Percentiles rank a stretch among this genome's conserved stretches.
Evolutionary conservation across 78 protist species (phyloP).

Genomic region (Dictyostelium intermedium): DNA sequence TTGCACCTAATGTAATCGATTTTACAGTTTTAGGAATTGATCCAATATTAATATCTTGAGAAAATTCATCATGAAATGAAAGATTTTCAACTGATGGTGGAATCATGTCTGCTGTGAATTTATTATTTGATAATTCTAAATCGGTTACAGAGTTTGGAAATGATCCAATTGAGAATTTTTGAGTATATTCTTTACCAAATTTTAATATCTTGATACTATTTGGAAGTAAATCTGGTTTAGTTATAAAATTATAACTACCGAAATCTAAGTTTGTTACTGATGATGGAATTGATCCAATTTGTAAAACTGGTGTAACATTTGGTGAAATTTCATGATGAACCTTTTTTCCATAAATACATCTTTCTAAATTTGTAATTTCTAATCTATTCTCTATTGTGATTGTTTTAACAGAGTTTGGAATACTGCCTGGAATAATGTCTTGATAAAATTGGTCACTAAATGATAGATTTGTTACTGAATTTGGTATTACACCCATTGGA

Average conservation of each 20-base stretch:
- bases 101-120: background rate
- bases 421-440: background rate
- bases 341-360: background rate
- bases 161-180: background rate
- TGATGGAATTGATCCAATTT: background rate
- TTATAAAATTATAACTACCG: background rate
- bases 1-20: background rate
- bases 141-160: background rate
- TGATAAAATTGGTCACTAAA: background rate
- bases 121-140: background rate
- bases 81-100: background rate
- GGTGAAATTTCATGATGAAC: background rate
- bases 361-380: background rate
- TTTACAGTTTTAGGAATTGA: background rate
- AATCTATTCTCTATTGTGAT: background rate
- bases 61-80: background rate
- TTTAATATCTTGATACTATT: background rate
- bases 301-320: background rate
- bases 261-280: background rate
- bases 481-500: background rate
- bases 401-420: background rate
- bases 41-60: background rate
- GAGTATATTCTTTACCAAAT: background rate
- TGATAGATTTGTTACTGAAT: background rate
- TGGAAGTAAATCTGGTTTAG: background rate